These are phyloP conservation scores for Pinus taeda DNA, from an alignment of 75 land plant species.

Conservation along the genomic window DNA sequence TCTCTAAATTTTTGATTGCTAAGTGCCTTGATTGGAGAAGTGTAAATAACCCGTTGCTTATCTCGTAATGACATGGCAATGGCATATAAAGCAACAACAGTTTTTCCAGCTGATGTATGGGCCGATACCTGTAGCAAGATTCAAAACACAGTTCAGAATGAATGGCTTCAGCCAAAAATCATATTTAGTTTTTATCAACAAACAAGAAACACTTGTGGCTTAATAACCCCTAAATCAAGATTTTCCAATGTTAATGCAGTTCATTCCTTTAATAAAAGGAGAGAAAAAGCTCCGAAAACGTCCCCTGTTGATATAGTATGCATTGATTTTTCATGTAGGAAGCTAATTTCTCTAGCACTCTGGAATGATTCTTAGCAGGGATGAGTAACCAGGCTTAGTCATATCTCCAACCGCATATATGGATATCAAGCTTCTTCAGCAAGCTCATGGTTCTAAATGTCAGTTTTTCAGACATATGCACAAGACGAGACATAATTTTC, in stretches of 20 bases:
- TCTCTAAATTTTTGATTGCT: constrained; percentile 99
- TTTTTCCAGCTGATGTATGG: constrained; percentile 98
- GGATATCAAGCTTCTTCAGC: not conserved
- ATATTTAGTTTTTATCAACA: not conserved
- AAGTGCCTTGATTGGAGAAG: constrained; percentile 98
- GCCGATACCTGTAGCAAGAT: constrained; percentile 76
- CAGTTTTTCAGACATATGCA: too few relatives aligned
- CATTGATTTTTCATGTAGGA: not conserved
- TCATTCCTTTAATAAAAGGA: not conserved
- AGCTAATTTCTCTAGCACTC: not conserved
- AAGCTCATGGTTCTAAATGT: not conserved
- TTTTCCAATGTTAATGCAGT: not conserved
- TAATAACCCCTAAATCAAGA: too few relatives aligned
- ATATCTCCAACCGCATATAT: not conserved
- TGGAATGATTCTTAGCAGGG: not conserved
- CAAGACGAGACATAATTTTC: too few relatives aligned
- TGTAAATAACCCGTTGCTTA: constrained; percentile 91
- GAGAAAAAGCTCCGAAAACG: too few relatives aligned
- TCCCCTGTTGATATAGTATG: not conserved
- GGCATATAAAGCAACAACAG: constrained; percentile 95
- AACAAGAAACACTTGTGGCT: too few relatives aligned
- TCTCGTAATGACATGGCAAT: constrained; percentile 93
- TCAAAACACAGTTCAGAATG: not conserved
- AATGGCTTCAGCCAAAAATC: not conserved
- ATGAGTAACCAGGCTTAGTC: not conserved